A percentile compares a stretch with the other conserved stretches of the same genome.
Conservation (phyloP, 148 eudicot genomes). For the Vaccinium darrowii region DNA sequence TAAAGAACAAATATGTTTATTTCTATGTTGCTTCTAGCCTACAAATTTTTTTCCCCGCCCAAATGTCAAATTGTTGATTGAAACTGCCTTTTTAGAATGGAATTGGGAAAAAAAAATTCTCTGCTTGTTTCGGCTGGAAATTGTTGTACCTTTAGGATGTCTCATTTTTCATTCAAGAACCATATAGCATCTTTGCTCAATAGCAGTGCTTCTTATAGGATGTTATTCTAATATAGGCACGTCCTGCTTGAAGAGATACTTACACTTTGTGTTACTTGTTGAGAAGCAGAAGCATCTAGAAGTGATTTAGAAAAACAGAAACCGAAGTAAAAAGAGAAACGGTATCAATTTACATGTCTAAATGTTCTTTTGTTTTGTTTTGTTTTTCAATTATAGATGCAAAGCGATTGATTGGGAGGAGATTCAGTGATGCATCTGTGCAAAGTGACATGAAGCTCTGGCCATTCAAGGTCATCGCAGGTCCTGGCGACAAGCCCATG, state of each 20-base stretch:
- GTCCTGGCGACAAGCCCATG: slow-evolving; percentile 37
- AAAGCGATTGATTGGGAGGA: slow-evolving; percentile 34
- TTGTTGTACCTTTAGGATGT: neutral
- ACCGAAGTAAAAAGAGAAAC: neutral
- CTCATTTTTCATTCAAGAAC: neutral
- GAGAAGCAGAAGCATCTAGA: neutral
- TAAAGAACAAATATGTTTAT: no score
- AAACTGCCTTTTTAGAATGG: neutral
- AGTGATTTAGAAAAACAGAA: neutral
- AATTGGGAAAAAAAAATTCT: neutral
- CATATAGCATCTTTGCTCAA: neutral
- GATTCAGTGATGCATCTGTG: slow-evolving; percentile 33
- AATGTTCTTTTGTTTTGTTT: neutral
- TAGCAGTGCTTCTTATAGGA: neutral
- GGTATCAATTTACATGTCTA: neutral
- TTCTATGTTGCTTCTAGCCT: no score
- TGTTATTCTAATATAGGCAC: neutral
- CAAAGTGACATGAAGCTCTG: slow-evolving; percentile 32
- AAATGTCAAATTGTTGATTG: neutral
- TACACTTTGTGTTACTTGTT: neutral
- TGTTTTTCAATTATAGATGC: slow-evolving; percentile 22
- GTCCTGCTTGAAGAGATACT: neutral
- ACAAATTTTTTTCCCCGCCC: neutral
- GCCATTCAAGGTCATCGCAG: slow-evolving; percentile 34
- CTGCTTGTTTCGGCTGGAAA: neutral